phyloP scores from a whole-genome alignment of 2,329 filamentous ascomycete species.

The Penicillium aurantiogriseum region DNA sequence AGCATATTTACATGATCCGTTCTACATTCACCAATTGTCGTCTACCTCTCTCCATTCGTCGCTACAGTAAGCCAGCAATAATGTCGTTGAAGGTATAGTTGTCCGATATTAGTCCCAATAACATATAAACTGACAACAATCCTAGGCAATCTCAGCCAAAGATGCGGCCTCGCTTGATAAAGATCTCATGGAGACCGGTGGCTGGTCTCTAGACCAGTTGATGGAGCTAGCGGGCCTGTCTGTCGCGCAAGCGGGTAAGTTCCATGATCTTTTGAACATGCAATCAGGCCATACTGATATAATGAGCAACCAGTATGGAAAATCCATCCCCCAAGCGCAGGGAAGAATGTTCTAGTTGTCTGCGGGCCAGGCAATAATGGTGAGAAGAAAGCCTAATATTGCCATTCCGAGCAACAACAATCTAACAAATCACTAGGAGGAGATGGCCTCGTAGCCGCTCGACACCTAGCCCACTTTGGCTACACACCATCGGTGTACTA shows the following conservation, averaged over 20 bases:
- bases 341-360: conserved; percentile 76
- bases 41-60: conserved; percentile 16
- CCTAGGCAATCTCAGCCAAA: conserved; percentile 79
- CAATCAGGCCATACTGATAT: background rate
- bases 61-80: conserved; percentile 32
- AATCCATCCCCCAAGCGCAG: conserved; percentile 71
- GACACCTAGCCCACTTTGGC: conserved; percentile 87
- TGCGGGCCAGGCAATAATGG: conserved; percentile 77
- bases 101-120: background rate
- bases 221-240: conserved; percentile 96
- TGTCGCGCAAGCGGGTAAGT: conserved; percentile 79
- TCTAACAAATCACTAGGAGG: conserved; percentile 59
- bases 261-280: background rate
- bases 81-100: conserved; percentile 45
- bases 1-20: conserved; percentile 29
- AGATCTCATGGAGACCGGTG: conserved; percentile 83
- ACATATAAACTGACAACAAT: background rate
- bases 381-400: conserved; percentile 19
- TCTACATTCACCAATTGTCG: conserved; percentile 11
- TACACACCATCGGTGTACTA: conserved; percentile 89
- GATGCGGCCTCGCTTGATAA: conserved; percentile 85
- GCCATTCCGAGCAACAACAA: background rate
- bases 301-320: conserved; percentile 64
- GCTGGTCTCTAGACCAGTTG: conserved; percentile 91
- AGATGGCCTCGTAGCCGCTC: conserved; percentile 89